Evolutionary conservation across 2,329 filamentous ascomycete species (phyloP), one percentile per base, ranked within the genome.

Genomic region (Arthrocladium fulminans): DNA sequence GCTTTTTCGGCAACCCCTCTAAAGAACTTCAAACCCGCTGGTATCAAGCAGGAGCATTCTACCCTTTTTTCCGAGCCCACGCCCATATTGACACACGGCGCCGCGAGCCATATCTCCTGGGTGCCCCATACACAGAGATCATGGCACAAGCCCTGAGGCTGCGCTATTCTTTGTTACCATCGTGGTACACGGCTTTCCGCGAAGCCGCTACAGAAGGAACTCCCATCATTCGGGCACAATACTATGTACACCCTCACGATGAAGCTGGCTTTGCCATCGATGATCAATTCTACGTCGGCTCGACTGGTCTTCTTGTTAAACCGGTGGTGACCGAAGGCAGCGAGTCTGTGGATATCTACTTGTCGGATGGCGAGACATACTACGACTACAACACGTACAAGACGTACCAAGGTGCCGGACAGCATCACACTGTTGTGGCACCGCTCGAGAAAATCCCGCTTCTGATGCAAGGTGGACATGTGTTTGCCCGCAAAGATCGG

Each of bases 161-260:
- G 35, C 81, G 92, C 44, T 98, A 98, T 67, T 81, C 84, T 54
- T 76, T 98, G 29, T 76, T 98, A 34, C 92, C 92, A 23, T 81
- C 86, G 1, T 97, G 89, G 89, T 98, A 98, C 67, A 97, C 90
- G 1, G 88, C 90, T 7, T 98, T 98, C 74, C 88, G 90, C 62
- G 81, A 94, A 61, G 88, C 92, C 10, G 84, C 86, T 58, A 75
- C 81, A 13, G 81, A 86, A 41, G 90, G 89, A 34, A 85, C 82
- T 48, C 92, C 92, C 0, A 90, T 98, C 58, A 74, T 98, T 48
- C 80, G 87, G 45, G 90, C 92, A 8, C 88, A 97, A 70, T 94
- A 89, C 70, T 97, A 90, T 71, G 84, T 88, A 1, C 87, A 95
- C 61, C 92, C 92, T 0, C 72, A 76, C 0, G 88, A 94, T 57